Conservation (phyloP, 2,329 filamentous ascomycete species). For the Neurospora sp. region DNA sequence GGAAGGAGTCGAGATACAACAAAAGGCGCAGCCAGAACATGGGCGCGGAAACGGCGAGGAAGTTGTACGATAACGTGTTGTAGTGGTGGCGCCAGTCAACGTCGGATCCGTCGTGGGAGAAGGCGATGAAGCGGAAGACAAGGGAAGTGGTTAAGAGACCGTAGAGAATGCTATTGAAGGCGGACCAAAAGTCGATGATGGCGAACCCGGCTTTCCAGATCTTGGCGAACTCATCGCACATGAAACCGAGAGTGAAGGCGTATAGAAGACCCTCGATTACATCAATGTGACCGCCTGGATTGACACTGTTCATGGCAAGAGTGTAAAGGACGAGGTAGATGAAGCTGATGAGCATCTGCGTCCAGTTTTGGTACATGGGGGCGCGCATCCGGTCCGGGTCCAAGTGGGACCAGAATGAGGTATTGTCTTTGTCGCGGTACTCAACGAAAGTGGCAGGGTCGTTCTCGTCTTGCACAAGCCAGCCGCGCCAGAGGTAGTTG, state of each 20-base stretch:
- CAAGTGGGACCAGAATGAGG: slow-evolving; percentile 69
- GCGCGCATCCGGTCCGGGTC: slow-evolving; percentile 92
- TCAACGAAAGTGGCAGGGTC: slow-evolving; percentile 85
- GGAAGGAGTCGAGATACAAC: slow-evolving; percentile 84
- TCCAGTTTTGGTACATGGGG: slow-evolving; percentile 83
- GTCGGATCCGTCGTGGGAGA: slow-evolving; percentile 47
- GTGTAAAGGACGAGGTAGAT: slow-evolving; percentile 82
- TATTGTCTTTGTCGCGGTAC: slow-evolving; percentile 74
- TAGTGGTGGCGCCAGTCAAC: slow-evolving; percentile 46
- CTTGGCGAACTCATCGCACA: slow-evolving; percentile 80
- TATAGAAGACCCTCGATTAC: slow-evolving; percentile 77
- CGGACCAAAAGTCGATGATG: slow-evolving; percentile 95
- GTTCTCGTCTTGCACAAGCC: slow-evolving; percentile 91
- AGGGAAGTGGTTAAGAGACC: slow-evolving; percentile 69
- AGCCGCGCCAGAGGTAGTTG: slow-evolving; percentile 84
- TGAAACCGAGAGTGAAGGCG: slow-evolving; percentile 81
- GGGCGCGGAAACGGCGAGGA: slow-evolving; percentile 83
- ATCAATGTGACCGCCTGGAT: slow-evolving; percentile 74
- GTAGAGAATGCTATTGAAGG: slow-evolving; percentile 83
- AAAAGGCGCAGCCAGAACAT: slow-evolving; percentile 95
- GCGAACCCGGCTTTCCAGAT: slow-evolving; percentile 88
- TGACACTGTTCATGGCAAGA: slow-evolving; percentile 87
- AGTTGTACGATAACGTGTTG: slow-evolving; percentile 84
- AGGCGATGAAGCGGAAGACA: slow-evolving; percentile 66
- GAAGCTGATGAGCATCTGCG: slow-evolving; percentile 77